Percentiles rank a stretch among this genome's conserved stretches.
Evolutionary conservation across 352 stramenopile genomes (phyloP).

Genomic region (Blastocystis hominis): DNA sequence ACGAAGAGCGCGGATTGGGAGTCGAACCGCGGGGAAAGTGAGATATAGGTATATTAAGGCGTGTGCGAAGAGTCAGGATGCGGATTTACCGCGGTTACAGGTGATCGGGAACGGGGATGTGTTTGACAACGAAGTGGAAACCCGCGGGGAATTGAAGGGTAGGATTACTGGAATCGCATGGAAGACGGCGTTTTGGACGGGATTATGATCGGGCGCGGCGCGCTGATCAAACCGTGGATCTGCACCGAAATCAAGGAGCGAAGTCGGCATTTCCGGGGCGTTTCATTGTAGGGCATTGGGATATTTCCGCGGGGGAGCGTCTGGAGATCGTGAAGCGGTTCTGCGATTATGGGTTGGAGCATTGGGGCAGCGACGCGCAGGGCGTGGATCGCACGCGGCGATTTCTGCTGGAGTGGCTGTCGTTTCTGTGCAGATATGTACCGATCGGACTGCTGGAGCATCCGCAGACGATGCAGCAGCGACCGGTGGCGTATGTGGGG

Average conservation of each 20-base stretch:
- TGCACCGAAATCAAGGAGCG: constrained; percentile 95
- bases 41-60: constrained; percentile 23
- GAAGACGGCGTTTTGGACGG: constrained; percentile 75
- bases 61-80: constrained; percentile 60
- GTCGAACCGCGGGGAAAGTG: constrained; percentile 66
- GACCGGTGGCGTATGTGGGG: constrained; percentile 77
- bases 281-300: constrained; percentile 6
- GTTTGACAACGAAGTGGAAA: constrained; percentile 60
- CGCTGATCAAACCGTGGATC: constrained; percentile 97
- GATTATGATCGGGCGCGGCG: constrained; percentile 80
- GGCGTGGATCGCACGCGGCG: constrained; percentile 90
- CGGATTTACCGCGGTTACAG: constrained; percentile 65
- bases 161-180: constrained; percentile 74
- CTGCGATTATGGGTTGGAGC: constrained; percentile 88
- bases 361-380: constrained; percentile 94
- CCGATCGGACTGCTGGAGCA: constrained; percentile 90
- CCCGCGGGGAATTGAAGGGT: constrained; percentile 59
- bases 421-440: constrained; percentile 94
- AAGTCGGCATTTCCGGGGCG: constrained; percentile 55
- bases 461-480: constrained; percentile 90
- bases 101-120: constrained; percentile 83
- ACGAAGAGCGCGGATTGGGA: constrained; percentile 92
- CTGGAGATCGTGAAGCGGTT: constrained; percentile 93
- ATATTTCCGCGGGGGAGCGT: constrained; percentile 71
- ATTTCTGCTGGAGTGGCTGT: constrained; percentile 97